Conservation (phyloP, 2,329 filamentous ascomycete species). For the Aspergillus pseudonomiae region DNA sequence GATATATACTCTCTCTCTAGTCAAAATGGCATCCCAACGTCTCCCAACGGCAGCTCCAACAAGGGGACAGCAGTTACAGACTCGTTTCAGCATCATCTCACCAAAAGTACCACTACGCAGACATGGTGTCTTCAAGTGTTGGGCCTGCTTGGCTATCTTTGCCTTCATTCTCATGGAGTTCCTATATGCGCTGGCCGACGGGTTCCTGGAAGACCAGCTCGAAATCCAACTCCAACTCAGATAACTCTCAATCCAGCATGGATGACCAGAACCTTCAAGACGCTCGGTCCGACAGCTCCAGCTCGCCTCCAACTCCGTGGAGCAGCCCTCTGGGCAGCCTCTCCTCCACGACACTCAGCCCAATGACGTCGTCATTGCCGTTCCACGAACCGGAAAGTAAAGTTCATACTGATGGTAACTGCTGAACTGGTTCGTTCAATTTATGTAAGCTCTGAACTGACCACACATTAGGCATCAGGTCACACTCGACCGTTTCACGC, state of each 20-base stretch:
- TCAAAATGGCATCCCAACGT: background rate
- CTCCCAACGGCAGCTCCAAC: background rate
- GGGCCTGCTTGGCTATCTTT: background rate
- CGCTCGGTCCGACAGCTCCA: background rate
- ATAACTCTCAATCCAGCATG: background rate
- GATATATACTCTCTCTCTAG: background rate
- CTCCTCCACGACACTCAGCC: background rate
- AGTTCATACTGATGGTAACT: background rate
- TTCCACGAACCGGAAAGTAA: background rate
- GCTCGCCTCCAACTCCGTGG: background rate
- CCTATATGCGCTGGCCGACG: background rate
- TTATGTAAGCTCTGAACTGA: background rate
- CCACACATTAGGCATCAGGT: background rate
- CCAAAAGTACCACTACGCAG: background rate
- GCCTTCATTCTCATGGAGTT: background rate
- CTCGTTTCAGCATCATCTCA: background rate
- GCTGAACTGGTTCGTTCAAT: background rate
- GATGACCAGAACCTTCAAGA: background rate
- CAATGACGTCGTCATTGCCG: no score
- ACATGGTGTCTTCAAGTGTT: background rate
- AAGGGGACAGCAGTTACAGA: background rate
- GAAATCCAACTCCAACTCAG: background rate
- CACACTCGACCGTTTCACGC: background rate
- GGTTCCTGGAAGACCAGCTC: background rate
- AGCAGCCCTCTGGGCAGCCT: background rate